phyloP scores from a whole-genome alignment of 257 asterid genomes.

The Nicotiana otophora region DNA sequence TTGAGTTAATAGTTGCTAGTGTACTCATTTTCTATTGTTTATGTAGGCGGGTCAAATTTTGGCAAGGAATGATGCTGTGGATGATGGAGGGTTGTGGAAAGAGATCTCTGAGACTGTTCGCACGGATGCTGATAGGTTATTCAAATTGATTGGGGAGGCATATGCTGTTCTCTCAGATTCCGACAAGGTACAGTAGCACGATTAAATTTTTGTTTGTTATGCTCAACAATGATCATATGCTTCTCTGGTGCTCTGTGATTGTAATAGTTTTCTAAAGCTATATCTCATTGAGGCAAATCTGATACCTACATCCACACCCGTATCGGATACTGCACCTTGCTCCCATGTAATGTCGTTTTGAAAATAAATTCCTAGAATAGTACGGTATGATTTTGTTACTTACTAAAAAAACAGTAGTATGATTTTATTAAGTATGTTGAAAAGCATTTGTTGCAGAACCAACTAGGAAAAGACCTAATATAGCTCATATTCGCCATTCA shows the following conservation, averaged over 20 bases:
- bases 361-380: not conserved
- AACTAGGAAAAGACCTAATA: not conserved
- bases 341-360: not conserved
- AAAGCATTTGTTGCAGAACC: not conserved
- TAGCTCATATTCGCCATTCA: not conserved
- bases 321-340: not conserved
- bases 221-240: not conserved
- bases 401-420: too few species aligned
- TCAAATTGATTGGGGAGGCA: conserved; percentile 93
- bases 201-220: not conserved
- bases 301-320: not conserved
- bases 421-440: not conserved
- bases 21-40: conserved; percentile 14
- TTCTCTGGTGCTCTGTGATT: not conserved
- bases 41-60: conserved; percentile 75
- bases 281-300: not conserved
- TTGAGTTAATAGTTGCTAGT: not conserved
- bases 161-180: conserved; percentile 86
- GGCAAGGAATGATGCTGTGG: conserved; percentile 58
- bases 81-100: conserved; percentile 67
- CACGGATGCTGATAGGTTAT: conserved; percentile 78
- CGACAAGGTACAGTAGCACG: conserved; percentile 45
- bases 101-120: conserved; percentile 71
- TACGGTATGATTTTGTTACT: not conserved
- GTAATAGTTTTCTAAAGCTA: not conserved